These are phyloP conservation scores for Candida sithepensis DNA, from an alignment of 805 yeast species.

Conservation along the genomic window DNA sequence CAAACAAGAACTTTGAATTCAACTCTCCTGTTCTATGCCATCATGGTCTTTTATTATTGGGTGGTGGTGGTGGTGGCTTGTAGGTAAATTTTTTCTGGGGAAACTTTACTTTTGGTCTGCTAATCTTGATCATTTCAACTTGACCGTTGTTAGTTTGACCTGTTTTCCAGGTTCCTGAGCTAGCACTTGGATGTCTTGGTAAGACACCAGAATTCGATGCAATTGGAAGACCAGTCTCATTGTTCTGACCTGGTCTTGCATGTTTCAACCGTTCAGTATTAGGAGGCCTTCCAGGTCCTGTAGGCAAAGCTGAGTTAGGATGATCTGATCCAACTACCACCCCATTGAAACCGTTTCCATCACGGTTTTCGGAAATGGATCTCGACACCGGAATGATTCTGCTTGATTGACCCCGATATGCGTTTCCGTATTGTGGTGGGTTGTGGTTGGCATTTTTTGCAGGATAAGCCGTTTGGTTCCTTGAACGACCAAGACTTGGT, in stretches of 20 bases:
- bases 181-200: background rate
- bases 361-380: background rate
- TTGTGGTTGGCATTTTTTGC: no score
- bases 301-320: background rate
- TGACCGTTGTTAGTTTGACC: conserved; percentile 1
- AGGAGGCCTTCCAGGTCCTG: background rate
- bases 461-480: background rate
- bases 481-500: background rate
- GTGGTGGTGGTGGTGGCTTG: no score
- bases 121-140: conserved; percentile 18
- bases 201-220: conserved; percentile 1
- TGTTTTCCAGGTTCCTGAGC: background rate
- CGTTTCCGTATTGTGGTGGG: no score
- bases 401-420: background rate
- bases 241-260: background rate
- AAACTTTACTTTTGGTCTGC: conserved; percentile 17
- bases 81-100: conserved; percentile 2
- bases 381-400: background rate
- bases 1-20: no score
- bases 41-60: background rate
- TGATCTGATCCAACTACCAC: background rate
- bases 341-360: background rate
- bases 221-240: background rate
- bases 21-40: no score
- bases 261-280: background rate